Conservation (phyloP, 495 filamentous ascomycete genomes). For the Penicillium diatomitis region DNA sequence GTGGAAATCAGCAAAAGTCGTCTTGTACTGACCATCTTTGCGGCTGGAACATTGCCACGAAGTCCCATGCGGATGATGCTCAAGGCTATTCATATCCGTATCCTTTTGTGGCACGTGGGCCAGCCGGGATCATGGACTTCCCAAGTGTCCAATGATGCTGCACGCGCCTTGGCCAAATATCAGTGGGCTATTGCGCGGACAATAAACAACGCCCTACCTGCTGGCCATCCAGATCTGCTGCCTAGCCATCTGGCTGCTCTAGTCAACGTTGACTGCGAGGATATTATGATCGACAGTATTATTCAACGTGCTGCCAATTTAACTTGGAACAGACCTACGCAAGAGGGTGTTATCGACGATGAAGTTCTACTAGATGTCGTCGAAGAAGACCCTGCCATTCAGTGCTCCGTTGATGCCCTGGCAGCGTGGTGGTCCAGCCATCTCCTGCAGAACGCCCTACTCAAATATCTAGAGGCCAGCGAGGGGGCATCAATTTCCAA, state of each 20-base stretch:
- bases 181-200: slow-evolving; percentile 76
- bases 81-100: slow-evolving; percentile 82
- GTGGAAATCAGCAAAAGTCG: slow-evolving; percentile 81
- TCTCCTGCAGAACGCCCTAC: slow-evolving; percentile 60
- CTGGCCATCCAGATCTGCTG: slow-evolving; percentile 53
- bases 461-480: slow-evolving; percentile 47
- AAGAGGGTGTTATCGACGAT: slow-evolving; percentile 48
- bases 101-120: slow-evolving; percentile 73
- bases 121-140: slow-evolving; percentile 52
- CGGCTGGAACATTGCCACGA: slow-evolving; percentile 76
- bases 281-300: slow-evolving; percentile 66
- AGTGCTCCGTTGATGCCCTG: slow-evolving; percentile 80
- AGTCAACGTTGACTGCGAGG: slow-evolving; percentile 65
- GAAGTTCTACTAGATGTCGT: slow-evolving; percentile 74
- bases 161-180: slow-evolving; percentile 57
- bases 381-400: slow-evolving; percentile 77
- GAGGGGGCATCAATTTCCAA: slow-evolving; percentile 31
- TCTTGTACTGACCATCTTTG: slow-evolving; percentile 77
- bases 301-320: slow-evolving; percentile 85
- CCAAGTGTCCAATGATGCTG: slow-evolving; percentile 52
- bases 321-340: slow-evolving; percentile 74
- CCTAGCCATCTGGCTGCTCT: slow-evolving; percentile 67
- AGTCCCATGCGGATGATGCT: slow-evolving; percentile 84
- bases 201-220: slow-evolving; percentile 49
- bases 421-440: slow-evolving; percentile 85